phyloP scores from a whole-genome alignment of 2,329 filamentous ascomycete genomes.

The Penicillium sp. region DNA sequence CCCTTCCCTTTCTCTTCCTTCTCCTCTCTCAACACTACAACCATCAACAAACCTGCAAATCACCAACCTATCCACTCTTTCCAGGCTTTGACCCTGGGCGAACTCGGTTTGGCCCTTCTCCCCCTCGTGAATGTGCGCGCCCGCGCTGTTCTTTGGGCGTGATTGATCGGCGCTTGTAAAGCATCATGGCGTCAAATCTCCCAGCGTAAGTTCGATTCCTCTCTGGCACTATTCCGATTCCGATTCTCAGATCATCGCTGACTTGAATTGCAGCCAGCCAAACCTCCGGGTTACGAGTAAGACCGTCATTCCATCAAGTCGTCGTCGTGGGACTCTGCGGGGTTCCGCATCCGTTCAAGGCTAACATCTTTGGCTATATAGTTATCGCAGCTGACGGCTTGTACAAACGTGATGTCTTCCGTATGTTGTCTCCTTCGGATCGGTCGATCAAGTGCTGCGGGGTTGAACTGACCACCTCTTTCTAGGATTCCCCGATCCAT shows the following conservation, averaged over 20 bases:
- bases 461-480: slow-evolving; percentile 13
- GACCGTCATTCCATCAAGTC: slow-evolving; percentile 20
- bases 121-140: slow-evolving; percentile 35
- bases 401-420: slow-evolving; percentile 98
- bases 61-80: slow-evolving; percentile 8
- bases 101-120: slow-evolving; percentile 10
- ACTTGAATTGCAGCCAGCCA: slow-evolving; percentile 58
- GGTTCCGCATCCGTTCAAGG: slow-evolving; percentile 14
- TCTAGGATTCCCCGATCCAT: slow-evolving; percentile 92
- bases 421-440: slow-evolving; percentile 59
- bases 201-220: slow-evolving; percentile 54
- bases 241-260: slow-evolving; percentile 9
- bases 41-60: slow-evolving; percentile 17
- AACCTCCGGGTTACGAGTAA: slow-evolving; percentile 93
- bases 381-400: slow-evolving; percentile 98
- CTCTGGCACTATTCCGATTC: slow-evolving; percentile 9
- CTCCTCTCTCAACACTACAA: slow-evolving; percentile 15
- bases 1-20: slow-evolving; percentile 18
- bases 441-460: slow-evolving; percentile 4
- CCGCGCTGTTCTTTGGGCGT: slow-evolving; percentile 33
- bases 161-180: slow-evolving; percentile 35
- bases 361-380: slow-evolving; percentile 44
- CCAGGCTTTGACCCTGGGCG: slow-evolving; percentile 14
- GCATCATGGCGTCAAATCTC: slow-evolving; percentile 58
- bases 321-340: slow-evolving; percentile 21